Evolutionary conservation across 306 rosid species (phyloP).

Genomic region (Delonix regia): DNA sequence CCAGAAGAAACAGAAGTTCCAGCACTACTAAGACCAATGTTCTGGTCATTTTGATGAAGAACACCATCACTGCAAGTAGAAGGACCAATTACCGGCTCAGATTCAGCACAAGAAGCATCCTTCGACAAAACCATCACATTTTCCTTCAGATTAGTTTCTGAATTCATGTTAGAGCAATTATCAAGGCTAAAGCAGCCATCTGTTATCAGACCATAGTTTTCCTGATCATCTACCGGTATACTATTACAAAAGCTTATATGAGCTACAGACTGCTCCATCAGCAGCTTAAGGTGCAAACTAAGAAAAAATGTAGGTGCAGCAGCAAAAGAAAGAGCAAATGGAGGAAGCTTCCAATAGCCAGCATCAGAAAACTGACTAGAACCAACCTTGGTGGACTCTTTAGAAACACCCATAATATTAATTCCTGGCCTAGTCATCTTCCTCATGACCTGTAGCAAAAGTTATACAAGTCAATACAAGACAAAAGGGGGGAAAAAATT

Average conservation of each 20-base stretch:
- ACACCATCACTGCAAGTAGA: conserved; percentile 38
- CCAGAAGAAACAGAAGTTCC: conserved; percentile 36
- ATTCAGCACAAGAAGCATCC: conserved; percentile 33
- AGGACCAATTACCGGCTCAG: conserved; percentile 32
- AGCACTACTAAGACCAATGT: conserved; percentile 33
- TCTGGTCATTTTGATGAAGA: conserved; percentile 37
- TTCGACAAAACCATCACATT: conserved; percentile 36
- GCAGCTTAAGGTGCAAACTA: conserved; percentile 73
- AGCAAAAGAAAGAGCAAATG: conserved; percentile 62
- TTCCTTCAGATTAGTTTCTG: conserved; percentile 30
- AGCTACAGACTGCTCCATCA: conserved; percentile 61
- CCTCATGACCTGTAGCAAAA: conserved; percentile 47
- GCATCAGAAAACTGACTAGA: conserved; percentile 36
- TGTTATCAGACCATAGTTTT: conserved; percentile 39
- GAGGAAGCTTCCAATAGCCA: conserved; percentile 54
- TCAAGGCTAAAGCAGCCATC: conserved; percentile 39
- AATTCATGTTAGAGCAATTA: conserved; percentile 36
- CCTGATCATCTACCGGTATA: conserved; percentile 41
- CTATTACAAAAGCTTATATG: conserved; percentile 49
- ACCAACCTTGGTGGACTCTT: conserved; percentile 48
- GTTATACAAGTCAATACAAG: conserved; percentile 27
- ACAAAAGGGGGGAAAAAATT: not conserved
- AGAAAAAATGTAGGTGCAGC: conserved; percentile 74
- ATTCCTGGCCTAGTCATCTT: conserved; percentile 54
- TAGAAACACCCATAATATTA: conserved; percentile 49